Percentiles rank a stretch among this genome's conserved stretches.
Conservation (phyloP, 257 asterid genomes). For the Cynanchum wilfordii region DNA sequence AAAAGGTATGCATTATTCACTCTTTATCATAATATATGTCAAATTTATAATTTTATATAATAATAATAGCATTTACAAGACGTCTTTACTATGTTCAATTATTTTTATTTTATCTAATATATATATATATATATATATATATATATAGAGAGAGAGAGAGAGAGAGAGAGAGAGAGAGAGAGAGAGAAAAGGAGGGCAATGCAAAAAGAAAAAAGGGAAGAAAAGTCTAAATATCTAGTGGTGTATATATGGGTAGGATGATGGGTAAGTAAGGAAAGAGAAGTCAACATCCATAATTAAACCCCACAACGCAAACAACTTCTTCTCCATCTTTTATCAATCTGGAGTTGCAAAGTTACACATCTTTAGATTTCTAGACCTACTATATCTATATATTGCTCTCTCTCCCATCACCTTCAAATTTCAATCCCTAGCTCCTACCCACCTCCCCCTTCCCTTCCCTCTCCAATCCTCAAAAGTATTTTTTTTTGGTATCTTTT, state of each 20-base stretch:
- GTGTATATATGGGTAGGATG: not conserved
- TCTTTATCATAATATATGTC: too few species aligned
- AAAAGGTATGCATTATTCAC: too few species aligned
- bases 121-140: too few species aligned
- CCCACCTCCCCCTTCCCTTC: not conserved
- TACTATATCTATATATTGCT: not conserved
- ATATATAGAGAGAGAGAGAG: not conserved
- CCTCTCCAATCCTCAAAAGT: not conserved
- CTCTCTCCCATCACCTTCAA: not conserved
- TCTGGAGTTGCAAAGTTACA: not conserved
- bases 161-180: not conserved
- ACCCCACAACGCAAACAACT: not conserved
- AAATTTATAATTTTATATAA: too few species aligned
- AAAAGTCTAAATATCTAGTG: not conserved
- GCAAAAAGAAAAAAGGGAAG: not conserved
- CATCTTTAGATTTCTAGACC: not conserved
- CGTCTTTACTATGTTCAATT: too few species aligned
- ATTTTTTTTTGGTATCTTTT: too few species aligned
- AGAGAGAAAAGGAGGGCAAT: not conserved
- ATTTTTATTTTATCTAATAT: too few species aligned
- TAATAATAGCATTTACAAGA: too few species aligned
- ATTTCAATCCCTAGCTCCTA: not conserved
- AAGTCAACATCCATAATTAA: slow-evolving; percentile 4
- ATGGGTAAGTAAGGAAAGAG: not conserved
- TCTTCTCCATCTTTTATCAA: not conserved